These are phyloP conservation scores for Arabidopsis arenosa DNA, from an alignment of 345 rosid genomes.

Conservation along the genomic window DNA sequence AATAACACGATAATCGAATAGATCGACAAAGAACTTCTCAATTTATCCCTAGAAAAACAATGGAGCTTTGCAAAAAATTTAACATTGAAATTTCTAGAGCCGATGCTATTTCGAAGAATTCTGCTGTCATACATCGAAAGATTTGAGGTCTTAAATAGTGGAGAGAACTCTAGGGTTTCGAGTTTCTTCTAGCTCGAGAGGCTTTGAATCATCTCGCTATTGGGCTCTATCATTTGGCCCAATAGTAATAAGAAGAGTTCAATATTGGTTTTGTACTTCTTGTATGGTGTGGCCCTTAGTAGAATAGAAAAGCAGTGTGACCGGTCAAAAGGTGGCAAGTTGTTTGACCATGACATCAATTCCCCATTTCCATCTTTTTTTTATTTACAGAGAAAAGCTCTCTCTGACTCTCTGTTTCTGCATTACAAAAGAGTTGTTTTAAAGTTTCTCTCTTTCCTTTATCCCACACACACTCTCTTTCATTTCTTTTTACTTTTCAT, in stretches of 20 bases:
- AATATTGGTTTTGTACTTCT: background rate
- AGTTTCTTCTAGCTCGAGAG: background rate
- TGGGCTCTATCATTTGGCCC: constrained; percentile 27
- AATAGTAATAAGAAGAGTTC: background rate
- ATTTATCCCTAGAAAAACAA: no score
- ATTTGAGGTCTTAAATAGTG: constrained; percentile 1
- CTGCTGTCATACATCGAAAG: background rate
- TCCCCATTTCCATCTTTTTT: background rate
- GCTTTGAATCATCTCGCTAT: background rate
- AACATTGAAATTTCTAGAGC: background rate
- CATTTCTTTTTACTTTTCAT: background rate
- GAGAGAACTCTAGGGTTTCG: constrained; percentile 37
- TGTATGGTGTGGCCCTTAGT: background rate
- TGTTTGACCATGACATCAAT: constrained; percentile 10
- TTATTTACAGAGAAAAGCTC: background rate
- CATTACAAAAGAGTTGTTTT: background rate
- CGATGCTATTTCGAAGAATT: rapidly evolving
- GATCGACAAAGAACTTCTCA: background rate
- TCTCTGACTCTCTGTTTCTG: background rate
- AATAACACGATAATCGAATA: background rate
- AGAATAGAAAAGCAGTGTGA: constrained; percentile 6
- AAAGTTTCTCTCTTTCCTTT: background rate
- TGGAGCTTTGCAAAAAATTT: no score
- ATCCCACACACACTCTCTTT: background rate
- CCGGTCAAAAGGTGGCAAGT: background rate